Evolutionary conservation across 116 monocot species (phyloP), one percentile per base, ranked within the genome.

Genomic region (Cymodocea nodosa): DNA sequence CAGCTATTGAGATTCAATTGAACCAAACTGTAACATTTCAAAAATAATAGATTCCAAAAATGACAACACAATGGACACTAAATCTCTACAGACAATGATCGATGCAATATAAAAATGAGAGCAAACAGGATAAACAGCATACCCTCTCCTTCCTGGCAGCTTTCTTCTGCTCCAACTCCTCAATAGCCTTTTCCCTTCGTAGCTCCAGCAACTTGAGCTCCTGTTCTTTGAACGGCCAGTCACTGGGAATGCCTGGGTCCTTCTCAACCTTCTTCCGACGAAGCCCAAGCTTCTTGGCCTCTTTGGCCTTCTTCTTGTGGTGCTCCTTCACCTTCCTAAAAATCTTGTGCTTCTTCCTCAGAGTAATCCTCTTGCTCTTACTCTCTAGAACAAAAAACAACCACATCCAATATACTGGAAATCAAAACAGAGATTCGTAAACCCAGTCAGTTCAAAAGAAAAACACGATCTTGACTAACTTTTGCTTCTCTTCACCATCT

Each of bases 161-260:
- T 57, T 95, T 95, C 76, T 95, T 95, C 73, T 82, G 79, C 76
- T 90, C 95, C 55, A 87, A 50, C 60, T 95, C 90, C 78, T 85
- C 90, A 12, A 90, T 18, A 0, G 81, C 87, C 22, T 74, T 77
- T n/a, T 85, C 85, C 6, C 95, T 66, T 0, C 95, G 77, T 8
- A 62, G 83, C 73, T 97, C 90, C 6, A 97, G 87, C 0, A 90
- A 78, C 70, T 78, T 87, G 44, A 97, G 87, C 56, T 97, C 91
- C 65, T 95, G 85, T 52, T 90, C 95, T 85, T 87, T 97, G 66
- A 97, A 97, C 61, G 87, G 95, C 95, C 95, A 97, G 52, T 97
- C 91, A 83, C 87, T 90, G 49, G 95, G 95, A 24, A 97, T 97
- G 10, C 95, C 95, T 2, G 91, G 95, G 65, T 97, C 95, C 68